A percentile compares a stretch with the other conserved stretches of the same genome.
Evolutionary conservation across 768 basidiomycete genomes (phyloP).

Genomic region (Kwoniella bestiolae): DNA sequence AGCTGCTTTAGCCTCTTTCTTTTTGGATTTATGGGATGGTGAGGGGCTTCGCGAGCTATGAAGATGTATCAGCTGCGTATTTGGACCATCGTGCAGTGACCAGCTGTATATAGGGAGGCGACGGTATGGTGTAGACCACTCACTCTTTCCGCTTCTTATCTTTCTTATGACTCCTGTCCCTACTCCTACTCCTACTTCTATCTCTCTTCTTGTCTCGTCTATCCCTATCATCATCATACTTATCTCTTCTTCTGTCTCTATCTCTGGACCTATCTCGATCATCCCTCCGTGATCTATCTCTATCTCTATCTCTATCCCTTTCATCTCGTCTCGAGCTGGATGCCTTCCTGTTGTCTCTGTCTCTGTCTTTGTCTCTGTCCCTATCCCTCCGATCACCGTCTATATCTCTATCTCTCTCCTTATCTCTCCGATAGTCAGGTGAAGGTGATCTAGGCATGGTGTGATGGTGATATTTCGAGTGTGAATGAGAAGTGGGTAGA

Average conservation of each 20-base stretch:
- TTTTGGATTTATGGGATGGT: constrained; percentile 84
- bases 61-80: background rate
- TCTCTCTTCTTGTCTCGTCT: constrained; percentile 60
- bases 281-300: constrained; percentile 39
- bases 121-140: constrained; percentile 26
- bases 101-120: background rate
- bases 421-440: constrained; percentile 53
- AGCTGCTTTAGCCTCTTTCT: constrained; percentile 78
- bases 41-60: constrained; percentile 61
- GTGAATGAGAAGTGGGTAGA: background rate
- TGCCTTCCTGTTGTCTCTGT: constrained; percentile 37
- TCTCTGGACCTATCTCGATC: constrained; percentile 53
- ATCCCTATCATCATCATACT: constrained; percentile 56
- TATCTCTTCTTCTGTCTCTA: constrained; percentile 38
- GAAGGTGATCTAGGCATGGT: constrained; percentile 44
- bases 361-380: constrained; percentile 39
- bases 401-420: constrained; percentile 33
- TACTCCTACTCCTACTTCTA: constrained; percentile 57
- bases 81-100: background rate
- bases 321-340: constrained; percentile 37
- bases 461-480: background rate
- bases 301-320: constrained; percentile 18
- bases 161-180: constrained; percentile 55
- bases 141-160: constrained; percentile 63
- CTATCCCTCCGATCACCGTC: constrained; percentile 37